Conservation (phyloP, 352 stramenopile species). For the Phytophthora pseudosyringae region DNA sequence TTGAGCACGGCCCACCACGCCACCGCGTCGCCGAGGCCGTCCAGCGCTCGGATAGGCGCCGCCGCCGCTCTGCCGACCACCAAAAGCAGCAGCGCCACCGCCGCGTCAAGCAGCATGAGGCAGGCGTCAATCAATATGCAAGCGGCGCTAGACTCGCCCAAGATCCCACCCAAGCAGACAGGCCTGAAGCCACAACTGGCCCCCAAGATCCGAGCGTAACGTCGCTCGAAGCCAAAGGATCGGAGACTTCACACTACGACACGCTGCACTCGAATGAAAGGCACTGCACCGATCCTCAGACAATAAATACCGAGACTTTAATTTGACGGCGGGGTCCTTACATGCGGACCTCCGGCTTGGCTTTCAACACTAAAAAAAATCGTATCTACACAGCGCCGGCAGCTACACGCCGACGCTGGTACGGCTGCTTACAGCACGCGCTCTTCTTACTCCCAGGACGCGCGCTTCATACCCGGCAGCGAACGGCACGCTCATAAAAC, state of each 20-base stretch:
- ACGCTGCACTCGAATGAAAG: background rate
- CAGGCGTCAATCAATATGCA: too few species aligned
- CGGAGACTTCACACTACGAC: background rate
- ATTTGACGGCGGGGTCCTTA: slow-evolving; percentile 40
- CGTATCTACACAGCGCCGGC: slow-evolving; percentile 36
- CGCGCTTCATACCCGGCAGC: slow-evolving; percentile 38
- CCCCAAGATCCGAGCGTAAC: background rate
- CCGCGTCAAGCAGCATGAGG: background rate
- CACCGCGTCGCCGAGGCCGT: slow-evolving; percentile 66
- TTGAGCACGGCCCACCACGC: slow-evolving; percentile 83
- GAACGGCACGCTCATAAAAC: slow-evolving; percentile 33
- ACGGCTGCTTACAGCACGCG: slow-evolving; percentile 23
- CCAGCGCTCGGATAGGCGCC: slow-evolving; percentile 49
- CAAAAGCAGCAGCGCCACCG: slow-evolving; percentile 27
- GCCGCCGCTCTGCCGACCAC: slow-evolving; percentile 12
- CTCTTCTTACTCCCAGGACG: slow-evolving; percentile 37
- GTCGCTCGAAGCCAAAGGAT: background rate
- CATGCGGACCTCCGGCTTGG: slow-evolving; percentile 33
- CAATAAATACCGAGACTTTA: slow-evolving; percentile 59
- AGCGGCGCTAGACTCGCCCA: too few species aligned
- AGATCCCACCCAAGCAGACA: slow-evolving; percentile 1
- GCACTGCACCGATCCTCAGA: too few species aligned
- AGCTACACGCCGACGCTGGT: slow-evolving; percentile 9
- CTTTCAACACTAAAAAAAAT: slow-evolving; percentile 44
- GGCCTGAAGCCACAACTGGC: background rate